phyloP scores from a whole-genome alignment of 352 stramenopile genomes.

The Phytophthora tubulina region DNA sequence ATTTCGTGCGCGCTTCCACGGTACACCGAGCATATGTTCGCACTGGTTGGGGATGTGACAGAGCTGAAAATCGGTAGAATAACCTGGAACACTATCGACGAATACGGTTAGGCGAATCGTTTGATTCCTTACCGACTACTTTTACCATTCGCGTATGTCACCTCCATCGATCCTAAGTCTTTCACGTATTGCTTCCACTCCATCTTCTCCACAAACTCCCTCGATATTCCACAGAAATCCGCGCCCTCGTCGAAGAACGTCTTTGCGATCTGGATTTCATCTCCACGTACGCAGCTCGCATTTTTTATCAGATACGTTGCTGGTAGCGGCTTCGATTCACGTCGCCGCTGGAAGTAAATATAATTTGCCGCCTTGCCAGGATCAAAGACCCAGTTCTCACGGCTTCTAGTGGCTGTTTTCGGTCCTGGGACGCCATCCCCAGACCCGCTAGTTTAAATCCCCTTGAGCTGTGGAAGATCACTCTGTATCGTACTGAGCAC shows the following conservation, averaged over 20 bases:
- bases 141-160: conserved; percentile 7
- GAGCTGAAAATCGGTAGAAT: neutral
- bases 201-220: neutral
- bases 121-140: neutral
- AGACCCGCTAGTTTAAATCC: conserved; percentile 27
- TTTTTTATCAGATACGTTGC: conserved; percentile 12
- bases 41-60: conserved; percentile 11
- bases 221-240: conserved; percentile 8
- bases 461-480: conserved; percentile 1
- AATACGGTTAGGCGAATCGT: conserved; percentile 2
- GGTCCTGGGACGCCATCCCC: conserved; percentile 10
- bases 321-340: neutral
- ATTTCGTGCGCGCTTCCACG: conserved; percentile 1
- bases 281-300: neutral
- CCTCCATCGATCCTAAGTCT: neutral
- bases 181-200: neutral
- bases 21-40: conserved; percentile 13
- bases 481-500: conserved; percentile 1
- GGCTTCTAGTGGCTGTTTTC: conserved; percentile 10
- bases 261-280: neutral
- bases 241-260: conserved; percentile 16
- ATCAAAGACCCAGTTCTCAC: conserved; percentile 11
- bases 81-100: neutral
- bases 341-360: neutral
- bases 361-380: neutral